Conservation (phyloP, 129 eudicot species). For the Flaveria ramosissima region DNA sequence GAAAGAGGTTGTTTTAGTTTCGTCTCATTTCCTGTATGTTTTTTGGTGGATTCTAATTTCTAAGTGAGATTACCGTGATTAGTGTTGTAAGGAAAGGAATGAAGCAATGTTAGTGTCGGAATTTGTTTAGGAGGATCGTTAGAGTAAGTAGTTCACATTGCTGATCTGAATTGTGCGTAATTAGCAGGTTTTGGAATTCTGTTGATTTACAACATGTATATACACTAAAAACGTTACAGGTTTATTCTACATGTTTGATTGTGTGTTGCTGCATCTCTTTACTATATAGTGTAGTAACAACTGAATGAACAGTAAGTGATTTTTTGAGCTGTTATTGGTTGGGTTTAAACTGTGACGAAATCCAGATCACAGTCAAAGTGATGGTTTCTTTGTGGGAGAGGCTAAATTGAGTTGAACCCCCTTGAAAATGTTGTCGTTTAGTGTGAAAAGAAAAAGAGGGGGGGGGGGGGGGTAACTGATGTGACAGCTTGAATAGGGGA, state of each 20-base stretch:
- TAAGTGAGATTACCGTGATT: too few relatives aligned
- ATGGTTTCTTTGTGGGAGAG: not conserved
- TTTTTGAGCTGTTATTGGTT: constrained; percentile 1
- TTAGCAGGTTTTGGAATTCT: not conserved
- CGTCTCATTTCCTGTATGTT: not conserved
- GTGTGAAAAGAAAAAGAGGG: too few relatives aligned
- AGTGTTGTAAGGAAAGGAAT: not conserved
- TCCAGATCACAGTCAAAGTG: not conserved
- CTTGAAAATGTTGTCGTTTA: too few relatives aligned
- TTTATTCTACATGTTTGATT: not conserved
- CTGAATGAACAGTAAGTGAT: not conserved
- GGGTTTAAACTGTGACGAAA: not conserved
- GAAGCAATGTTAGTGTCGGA: constrained; percentile 6
- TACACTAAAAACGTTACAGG: not conserved
- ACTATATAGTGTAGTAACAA: constrained; percentile 7
- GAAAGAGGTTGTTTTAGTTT: constrained; percentile 53
- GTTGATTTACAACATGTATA: not conserved
- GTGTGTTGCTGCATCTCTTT: not conserved
- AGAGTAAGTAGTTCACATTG: constrained; percentile 2
- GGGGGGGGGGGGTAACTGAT: too few relatives aligned
- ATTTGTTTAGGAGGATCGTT: too few relatives aligned
- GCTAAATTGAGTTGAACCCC: too few relatives aligned
- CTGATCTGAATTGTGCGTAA: not conserved
- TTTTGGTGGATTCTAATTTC: not conserved
- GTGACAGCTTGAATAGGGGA: too few relatives aligned